Evolutionary conservation across 2,329 filamentous ascomycete species (phyloP), one percentile per base, ranked within the genome.

Genomic region (Paraconiothyrium brasiliense): DNA sequence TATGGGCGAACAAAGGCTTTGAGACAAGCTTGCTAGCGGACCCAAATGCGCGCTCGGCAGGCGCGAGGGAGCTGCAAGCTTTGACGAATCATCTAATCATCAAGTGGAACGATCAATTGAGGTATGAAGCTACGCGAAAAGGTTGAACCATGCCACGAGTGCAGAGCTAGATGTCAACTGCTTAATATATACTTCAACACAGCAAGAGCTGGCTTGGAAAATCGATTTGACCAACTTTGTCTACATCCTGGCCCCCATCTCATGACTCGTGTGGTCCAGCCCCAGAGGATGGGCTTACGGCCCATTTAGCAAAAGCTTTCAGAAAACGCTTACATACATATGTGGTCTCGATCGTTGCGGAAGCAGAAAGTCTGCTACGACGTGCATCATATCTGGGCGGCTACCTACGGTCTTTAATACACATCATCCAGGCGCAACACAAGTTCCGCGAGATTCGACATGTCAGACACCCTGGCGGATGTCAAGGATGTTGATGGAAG

Each of bases 1-100:
- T 69, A 1, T 78, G 72, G 66, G 73, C 75, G 7, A 71, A 75
- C 46, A 72, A 71, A 57, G 72, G 71, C 11, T 76, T 75, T 27
- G 66, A 75, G 20, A 58, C 72, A 41, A 70, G 69, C 27, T 59
- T 64, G 10, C 71, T 76, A 59, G 75, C 72, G 35, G 74, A 78
- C 59, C 63, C 68, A 2, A 54, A 74, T 43, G 50, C 50, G 50
- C 50, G 11, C 20, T 72, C 70, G 3, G 35, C 60, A 4, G 65
- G 64, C 27, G 74, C 76, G 1, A 58, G 65, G 43, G 75, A 78
- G 58, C 69, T 78, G 71, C 63, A 67, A 9, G 61, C 67, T 9
- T 61, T 77, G 8, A 77, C 76, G 1, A 65, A 63, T 24, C 64
- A 54, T n/a, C 76, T 74, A 37, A 71, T 76, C 10, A 48, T 62